These are phyloP conservation scores for Penstemon davidsonii DNA, from an alignment of 257 asterid species.

Conservation along the genomic window DNA sequence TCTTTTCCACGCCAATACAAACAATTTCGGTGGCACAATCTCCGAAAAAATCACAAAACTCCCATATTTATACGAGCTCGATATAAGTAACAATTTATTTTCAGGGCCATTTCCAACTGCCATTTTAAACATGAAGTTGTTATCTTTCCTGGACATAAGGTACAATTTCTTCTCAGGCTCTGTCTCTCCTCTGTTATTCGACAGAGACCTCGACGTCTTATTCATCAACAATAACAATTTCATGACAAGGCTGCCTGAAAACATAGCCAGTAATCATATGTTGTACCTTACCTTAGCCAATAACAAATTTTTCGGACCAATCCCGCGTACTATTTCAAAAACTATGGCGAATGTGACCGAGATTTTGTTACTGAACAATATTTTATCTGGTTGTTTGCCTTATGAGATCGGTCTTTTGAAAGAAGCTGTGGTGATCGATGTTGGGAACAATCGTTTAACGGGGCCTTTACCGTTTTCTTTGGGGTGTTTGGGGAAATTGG, in stretches of 20 bases:
- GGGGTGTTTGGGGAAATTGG: slow-evolving; percentile 57
- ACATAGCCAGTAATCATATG: slow-evolving; percentile 26
- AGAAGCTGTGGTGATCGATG: slow-evolving; percentile 54
- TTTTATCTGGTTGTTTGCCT: slow-evolving; percentile 61
- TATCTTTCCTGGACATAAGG: slow-evolving; percentile 62
- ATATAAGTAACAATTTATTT: slow-evolving; percentile 70
- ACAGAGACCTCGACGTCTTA: slow-evolving; percentile 45
- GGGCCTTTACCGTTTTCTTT: slow-evolving; percentile 61
- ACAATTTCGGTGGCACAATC: slow-evolving; percentile 53
- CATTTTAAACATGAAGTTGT: slow-evolving; percentile 42
- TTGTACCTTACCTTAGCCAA: slow-evolving; percentile 63
- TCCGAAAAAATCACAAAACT: slow-evolving; percentile 47
- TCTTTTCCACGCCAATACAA: slow-evolving; percentile 81
- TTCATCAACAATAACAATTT: slow-evolving; percentile 73
- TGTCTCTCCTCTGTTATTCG: slow-evolving; percentile 60
- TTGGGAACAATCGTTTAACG: slow-evolving; percentile 51
- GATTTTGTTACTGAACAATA: slow-evolving; percentile 54
- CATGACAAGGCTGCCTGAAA: slow-evolving; percentile 50
- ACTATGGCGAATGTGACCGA: slow-evolving; percentile 42
- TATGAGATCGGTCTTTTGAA: slow-evolving; percentile 57
- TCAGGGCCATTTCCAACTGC: slow-evolving; percentile 63
- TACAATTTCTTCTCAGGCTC: slow-evolving; percentile 70
- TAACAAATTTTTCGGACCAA: slow-evolving; percentile 68
- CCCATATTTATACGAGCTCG: slow-evolving; percentile 69
- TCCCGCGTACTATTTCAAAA: slow-evolving; percentile 45